Base-by-base conservation (phyloP, 371 early-diverging fungal genomes). In the Rhizopus delemar region DNA sequence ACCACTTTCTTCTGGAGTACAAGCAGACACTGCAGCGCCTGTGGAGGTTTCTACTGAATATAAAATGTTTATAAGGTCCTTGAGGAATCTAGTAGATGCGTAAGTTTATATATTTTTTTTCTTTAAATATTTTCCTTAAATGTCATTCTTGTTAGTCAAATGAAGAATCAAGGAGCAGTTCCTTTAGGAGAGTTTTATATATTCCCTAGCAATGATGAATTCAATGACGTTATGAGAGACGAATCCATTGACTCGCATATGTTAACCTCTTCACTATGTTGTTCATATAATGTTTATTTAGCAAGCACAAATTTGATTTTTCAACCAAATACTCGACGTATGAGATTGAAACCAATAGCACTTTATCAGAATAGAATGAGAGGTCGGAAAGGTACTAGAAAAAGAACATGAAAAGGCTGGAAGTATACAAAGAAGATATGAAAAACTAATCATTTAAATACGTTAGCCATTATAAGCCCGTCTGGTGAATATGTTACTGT, bases 171-270 rank as follows among this genome's bases (percentile, higher is more conserved):
- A 32, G 74, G 72, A 8, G 64, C 74, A 7, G 49, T 78, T 22
- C 75, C 78, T 16, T 41, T 78, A 54, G 78, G 78, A 6, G 75
- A 78, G 7, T 73, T 75, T 49, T 78, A 69, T 46, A 51, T 78
- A n/a, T 66, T 65, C 50, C 70, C 71, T 16, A 53, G 57, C 29
- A 39, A 36, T 15, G 55, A 51, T 45, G 34, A 62, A 15, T 58
- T 54, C 33, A 36, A 51, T 8, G 39, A 33, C 4, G 22, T 45
- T 2, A 45, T 45, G 22, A 7, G 46, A 12, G 29, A 22, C 7
- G 29, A 48, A 0, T 29, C 29, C 8, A 15, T 3, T 7, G 22
- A 48, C 28, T n/a, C 48, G 7, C 28, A 48, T 9, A 29, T 29
- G 15, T 43, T 15, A 8, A 54, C 28, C 6, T 55, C 69, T 7